These are phyloP conservation scores for Craterostigma plantagineum DNA, from an alignment of 257 asterid genomes.

Conservation along the genomic window DNA sequence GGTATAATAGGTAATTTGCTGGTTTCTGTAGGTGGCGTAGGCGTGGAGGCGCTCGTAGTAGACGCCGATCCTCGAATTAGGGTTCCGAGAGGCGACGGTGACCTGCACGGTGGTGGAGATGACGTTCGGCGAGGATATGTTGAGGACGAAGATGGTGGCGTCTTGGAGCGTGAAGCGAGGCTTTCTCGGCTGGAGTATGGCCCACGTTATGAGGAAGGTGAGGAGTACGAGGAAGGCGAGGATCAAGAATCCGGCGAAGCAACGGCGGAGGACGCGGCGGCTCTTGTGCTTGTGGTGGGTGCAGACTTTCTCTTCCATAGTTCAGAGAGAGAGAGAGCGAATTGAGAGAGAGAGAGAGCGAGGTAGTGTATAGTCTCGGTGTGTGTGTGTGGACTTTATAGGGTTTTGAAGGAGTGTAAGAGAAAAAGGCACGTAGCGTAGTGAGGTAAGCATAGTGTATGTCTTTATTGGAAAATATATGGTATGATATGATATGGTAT, in stretches of 20 bases:
- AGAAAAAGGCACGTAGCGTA: too few species aligned
- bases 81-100: conserved; percentile 24
- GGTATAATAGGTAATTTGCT: conserved; percentile 67
- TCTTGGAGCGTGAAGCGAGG: conserved; percentile 4
- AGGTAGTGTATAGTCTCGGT: too few species aligned
- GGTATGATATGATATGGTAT: too few species aligned
- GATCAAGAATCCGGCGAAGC: conserved; percentile 13
- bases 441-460: too few species aligned
- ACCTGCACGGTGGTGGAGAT: conserved; percentile 24
- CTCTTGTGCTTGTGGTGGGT: not conserved
- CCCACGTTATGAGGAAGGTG: conserved; percentile 41
- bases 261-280: not conserved
- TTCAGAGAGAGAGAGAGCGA: too few species aligned
- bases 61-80: conserved; percentile 17
- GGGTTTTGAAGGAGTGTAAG: too few species aligned
- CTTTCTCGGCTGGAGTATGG: conserved; percentile 43
- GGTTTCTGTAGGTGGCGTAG: conserved; percentile 53
- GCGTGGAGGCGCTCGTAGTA: conserved; percentile 30
- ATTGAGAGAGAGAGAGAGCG: too few species aligned
- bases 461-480: too few species aligned
- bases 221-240: conserved; percentile 31
- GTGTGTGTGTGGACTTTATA: too few species aligned
- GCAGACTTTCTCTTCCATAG: not conserved
- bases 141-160: conserved; percentile 6
- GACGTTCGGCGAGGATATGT: conserved; percentile 22